These are phyloP conservation scores for Neurospora cerealis DNA, from an alignment of 495 filamentous ascomycete species.

Conservation along the genomic window DNA sequence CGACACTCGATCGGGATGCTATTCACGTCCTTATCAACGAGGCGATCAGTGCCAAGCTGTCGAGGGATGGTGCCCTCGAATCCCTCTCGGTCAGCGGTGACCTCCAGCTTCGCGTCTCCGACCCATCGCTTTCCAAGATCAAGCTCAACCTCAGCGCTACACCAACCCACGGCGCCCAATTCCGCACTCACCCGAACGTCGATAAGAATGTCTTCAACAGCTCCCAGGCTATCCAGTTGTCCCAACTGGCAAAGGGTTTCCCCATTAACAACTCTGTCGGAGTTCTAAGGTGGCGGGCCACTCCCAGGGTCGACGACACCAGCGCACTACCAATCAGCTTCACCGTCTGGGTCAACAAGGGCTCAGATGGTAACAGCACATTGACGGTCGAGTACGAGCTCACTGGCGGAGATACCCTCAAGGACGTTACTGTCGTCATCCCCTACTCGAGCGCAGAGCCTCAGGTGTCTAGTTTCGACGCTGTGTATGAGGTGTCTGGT, in stretches of 20 bases:
- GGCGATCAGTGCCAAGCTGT: conserved; percentile 75
- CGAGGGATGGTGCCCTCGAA: conserved; percentile 73
- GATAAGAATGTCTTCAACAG: conserved; percentile 75
- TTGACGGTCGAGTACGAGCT: conserved; percentile 93
- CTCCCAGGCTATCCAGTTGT: conserved; percentile 71
- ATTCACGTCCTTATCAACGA: conserved; percentile 83
- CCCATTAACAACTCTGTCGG: conserved; percentile 83
- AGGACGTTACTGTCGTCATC: conserved; percentile 78
- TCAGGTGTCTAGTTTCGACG: conserved; percentile 83
- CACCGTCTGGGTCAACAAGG: conserved; percentile 91
- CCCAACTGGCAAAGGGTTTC: conserved; percentile 75
- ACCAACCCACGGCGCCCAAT: conserved; percentile 69
- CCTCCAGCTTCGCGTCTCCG: conserved; percentile 77
- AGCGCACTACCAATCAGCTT: conserved; percentile 79
- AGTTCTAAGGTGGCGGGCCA: conserved; percentile 78
- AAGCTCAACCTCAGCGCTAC: conserved; percentile 70
- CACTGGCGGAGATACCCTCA: conserved; percentile 59
- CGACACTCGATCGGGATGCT: conserved; percentile 62
- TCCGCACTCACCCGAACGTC: conserved; percentile 90
- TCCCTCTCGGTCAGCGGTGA: conserved; percentile 84
- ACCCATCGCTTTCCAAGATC: conserved; percentile 77
- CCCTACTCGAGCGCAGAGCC: conserved; percentile 78
- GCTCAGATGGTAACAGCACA: conserved; percentile 63
- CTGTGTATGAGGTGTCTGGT: conserved; percentile 85
- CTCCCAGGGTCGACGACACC: conserved; percentile 61